phyloP scores from a whole-genome alignment of 306 rosid genomes.

The Pterocarpus santalinus region DNA sequence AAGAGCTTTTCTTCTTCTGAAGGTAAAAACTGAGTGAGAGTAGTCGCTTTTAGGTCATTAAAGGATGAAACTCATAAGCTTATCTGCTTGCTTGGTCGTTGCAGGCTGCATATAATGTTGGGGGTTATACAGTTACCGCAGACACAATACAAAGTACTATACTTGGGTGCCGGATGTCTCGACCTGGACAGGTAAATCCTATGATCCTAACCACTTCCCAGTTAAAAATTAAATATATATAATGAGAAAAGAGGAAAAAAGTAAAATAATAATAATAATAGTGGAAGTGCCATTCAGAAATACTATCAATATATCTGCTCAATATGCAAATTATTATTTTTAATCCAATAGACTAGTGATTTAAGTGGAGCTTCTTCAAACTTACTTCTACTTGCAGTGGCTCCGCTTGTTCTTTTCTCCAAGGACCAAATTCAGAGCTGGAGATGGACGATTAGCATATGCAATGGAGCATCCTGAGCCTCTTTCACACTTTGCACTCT shows the following conservation, averaged over 20 bases:
- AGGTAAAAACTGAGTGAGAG: constrained; percentile 63
- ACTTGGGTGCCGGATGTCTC: constrained; percentile 87
- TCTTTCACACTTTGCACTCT: constrained; percentile 86
- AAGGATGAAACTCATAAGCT: constrained; percentile 15
- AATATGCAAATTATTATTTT: not conserved
- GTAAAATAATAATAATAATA: not conserved
- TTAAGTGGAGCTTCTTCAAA: not conserved
- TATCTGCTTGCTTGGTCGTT: constrained; percentile 45
- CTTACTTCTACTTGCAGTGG: constrained; percentile 70
- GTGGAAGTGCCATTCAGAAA: not conserved
- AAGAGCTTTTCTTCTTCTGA: constrained; percentile 78
- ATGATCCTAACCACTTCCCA: not conserved
- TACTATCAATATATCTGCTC: not conserved
- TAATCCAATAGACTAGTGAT: constrained; percentile 20
- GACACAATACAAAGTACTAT: constrained; percentile 84
- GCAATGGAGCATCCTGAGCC: constrained; percentile 76
- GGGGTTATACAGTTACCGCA: constrained; percentile 89
- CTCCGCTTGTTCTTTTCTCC: constrained; percentile 76
- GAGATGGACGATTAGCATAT: constrained; percentile 77
- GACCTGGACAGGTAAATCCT: constrained; percentile 87
- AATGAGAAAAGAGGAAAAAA: not conserved
- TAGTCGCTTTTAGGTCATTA: constrained; percentile 18
- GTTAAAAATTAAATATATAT: not conserved
- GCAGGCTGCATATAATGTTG: constrained; percentile 98
- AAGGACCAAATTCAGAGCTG: constrained; percentile 72